Evolutionary conservation across 257 asterid genomes (phyloP).

Genomic region (Petrea volubilis): DNA sequence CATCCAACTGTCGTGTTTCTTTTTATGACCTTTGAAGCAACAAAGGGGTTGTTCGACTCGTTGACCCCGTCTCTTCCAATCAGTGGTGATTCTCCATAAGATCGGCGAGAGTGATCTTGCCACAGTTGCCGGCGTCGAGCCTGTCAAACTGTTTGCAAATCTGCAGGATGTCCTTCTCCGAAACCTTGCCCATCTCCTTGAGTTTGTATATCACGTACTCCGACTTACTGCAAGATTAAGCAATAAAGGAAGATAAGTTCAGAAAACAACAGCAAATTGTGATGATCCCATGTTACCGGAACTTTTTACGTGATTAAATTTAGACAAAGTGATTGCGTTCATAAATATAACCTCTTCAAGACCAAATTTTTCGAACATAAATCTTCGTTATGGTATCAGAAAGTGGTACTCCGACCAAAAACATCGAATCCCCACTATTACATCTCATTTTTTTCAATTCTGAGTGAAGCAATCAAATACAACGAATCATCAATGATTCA

Average conservation of each 20-base stretch:
- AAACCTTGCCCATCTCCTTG: slow-evolving; percentile 57
- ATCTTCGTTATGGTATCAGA: too few relatives aligned
- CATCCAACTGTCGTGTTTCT: too few relatives aligned
- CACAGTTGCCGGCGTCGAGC: slow-evolving; percentile 58
- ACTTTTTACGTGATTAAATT: neutral
- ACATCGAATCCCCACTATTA: too few relatives aligned
- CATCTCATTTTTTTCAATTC: too few relatives aligned
- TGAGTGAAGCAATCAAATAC: neutral
- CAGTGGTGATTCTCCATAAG: slow-evolving; percentile 47
- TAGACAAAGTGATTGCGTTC: neutral
- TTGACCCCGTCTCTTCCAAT: neutral
- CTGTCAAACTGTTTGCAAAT: slow-evolving; percentile 60
- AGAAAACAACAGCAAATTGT: neutral
- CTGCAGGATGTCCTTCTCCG: slow-evolving; percentile 50
- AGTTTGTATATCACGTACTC: slow-evolving; percentile 66
- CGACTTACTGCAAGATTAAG: slow-evolving; percentile 44
- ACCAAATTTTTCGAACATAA: too few relatives aligned
- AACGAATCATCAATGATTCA: too few relatives aligned
- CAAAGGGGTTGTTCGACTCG: too few relatives aligned
- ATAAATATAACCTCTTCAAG: neutral
- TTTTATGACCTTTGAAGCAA: too few relatives aligned
- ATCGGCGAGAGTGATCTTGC: slow-evolving; percentile 59
- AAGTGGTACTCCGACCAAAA: too few relatives aligned
- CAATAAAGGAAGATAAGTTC: neutral
- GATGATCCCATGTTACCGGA: neutral